Percentiles rank a stretch among this genome's conserved stretches.
These are phyloP conservation scores for Chlorophyllum brunneum DNA, from an alignment of 768 basidiomycete species.

Conservation along the genomic window DNA sequence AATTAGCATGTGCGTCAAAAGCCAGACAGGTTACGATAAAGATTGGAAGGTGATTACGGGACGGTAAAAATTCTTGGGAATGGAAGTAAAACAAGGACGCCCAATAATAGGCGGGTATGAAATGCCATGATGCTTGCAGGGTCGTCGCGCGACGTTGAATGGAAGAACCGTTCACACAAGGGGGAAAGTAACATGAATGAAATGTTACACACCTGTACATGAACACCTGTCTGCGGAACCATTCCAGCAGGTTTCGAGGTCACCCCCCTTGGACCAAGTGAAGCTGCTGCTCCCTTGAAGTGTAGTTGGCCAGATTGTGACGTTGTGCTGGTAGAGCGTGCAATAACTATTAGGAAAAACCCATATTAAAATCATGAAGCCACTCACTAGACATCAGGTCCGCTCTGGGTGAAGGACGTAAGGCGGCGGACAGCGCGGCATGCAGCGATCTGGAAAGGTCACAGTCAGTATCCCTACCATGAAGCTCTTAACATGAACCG, in stretches of 20 bases:
- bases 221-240: slow-evolving; percentile 30
- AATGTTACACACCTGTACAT: slow-evolving; percentile 36
- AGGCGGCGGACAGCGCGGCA: slow-evolving; percentile 58
- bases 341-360: background rate
- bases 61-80: background rate
- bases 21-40: background rate
- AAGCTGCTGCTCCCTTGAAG: slow-evolving; percentile 2
- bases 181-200: background rate
- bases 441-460: slow-evolving; percentile 47
- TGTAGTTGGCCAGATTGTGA: background rate
- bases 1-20: too few relatives aligned
- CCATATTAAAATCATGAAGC: background rate
- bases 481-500: slow-evolving; percentile 1
- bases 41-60: background rate
- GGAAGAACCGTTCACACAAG: background rate
- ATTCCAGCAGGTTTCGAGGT: slow-evolving; percentile 13
- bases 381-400: slow-evolving; percentile 44
- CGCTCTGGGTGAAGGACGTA: slow-evolving; percentile 41
- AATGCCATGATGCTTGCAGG: background rate
- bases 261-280: slow-evolving; percentile 1
- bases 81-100: background rate
- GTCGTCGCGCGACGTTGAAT: background rate
- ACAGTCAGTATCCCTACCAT: background rate
- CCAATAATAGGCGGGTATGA: background rate
- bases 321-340: background rate